Base-by-base conservation (phyloP, 2,329 filamentous ascomycete species). In the Diaporthe sp. region DNA sequence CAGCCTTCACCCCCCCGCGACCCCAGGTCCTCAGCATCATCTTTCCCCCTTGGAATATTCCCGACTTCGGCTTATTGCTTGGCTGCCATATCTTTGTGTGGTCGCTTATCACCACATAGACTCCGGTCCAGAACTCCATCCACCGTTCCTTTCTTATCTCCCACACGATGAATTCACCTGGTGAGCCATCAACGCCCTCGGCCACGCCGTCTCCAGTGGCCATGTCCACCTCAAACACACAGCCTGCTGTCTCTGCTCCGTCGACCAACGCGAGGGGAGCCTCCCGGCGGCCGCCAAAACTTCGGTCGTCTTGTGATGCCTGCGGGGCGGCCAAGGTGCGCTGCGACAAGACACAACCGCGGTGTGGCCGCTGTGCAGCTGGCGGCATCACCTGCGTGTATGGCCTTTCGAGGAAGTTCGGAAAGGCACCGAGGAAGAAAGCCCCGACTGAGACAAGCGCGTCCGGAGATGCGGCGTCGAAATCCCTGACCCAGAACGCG, bases 271-370 rank as follows among this genome's bases (percentile, higher is more conserved):
- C 73, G 8, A 72, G 73, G 22, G 73, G 73, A 13, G 72, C 75
- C 22, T 62, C 70, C 0, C 60, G 75, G 28, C 73, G 75, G n/a
- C 75, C 75, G 9, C 75, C 75, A 61, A 76, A 76, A 73, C 75
- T 76, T n/a, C 75, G 75, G 10, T 76, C 75, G n/a, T 75, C 75
- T 10, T 76, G 75, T 46, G 75, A 76, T 75, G 75, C 75, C n/a
- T 76, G 75, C 22, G 75, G 75, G n/a, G 75, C 75, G 46, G 75
- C 75, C 37, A 76, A 76, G 70, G 75, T 76, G 31, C 75, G 75
- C 46, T 76, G 75, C 28, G 75, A 76, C 75, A 76, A 76, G 75
- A 76, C 73, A 15, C 75, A 76, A 25, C 75, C 73, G 6, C 73
- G 70, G n/a, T 76, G 75, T 62, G 75, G 75, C 37, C 75, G 75